Evolutionary conservation across 106 monocot species (phyloP).

Genomic region (Cymbidium sinense): DNA sequence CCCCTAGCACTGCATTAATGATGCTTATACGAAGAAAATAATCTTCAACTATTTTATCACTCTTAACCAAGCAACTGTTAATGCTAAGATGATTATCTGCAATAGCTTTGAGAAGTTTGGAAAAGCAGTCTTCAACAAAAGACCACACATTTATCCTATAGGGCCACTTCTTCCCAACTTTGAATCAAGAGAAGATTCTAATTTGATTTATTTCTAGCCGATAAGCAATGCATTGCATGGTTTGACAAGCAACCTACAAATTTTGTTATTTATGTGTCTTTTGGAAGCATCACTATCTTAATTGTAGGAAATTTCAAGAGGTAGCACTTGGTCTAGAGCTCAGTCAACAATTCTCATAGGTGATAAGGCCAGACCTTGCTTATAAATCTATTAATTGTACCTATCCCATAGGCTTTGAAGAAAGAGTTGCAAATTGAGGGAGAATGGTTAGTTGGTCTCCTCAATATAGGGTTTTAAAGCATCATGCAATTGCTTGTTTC

Average conservation of each 20-base stretch:
- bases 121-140: slow-evolving; percentile 1
- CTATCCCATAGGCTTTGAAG: slow-evolving; percentile 16
- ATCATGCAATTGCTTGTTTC: slow-evolving; percentile 22
- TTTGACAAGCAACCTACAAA: slow-evolving; percentile 11
- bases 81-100: slow-evolving; percentile 25
- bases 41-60: not conserved
- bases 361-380: slow-evolving; percentile 14
- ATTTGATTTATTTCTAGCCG: slow-evolving; percentile 20
- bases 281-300: slow-evolving; percentile 25
- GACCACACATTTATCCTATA: slow-evolving; percentile 17
- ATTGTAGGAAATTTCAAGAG: slow-evolving; percentile 15
- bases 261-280: slow-evolving; percentile 31
- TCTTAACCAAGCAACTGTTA: not conserved
- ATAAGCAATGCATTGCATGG: slow-evolving; percentile 15
- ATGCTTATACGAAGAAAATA: not conserved
- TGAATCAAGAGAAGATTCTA: not conserved
- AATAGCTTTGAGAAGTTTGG: slow-evolving; percentile 29
- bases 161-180: slow-evolving; percentile 10
- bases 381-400: not conserved
- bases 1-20: slow-evolving; percentile 10
- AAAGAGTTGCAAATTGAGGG: slow-evolving; percentile 9
- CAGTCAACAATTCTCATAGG: slow-evolving; percentile 30
- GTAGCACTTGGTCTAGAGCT: slow-evolving; percentile 26
- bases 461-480: slow-evolving; percentile 32
- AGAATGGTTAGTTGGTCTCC: slow-evolving; percentile 27